phyloP scores from a whole-genome alignment of 805 yeast genomes.

The Lipomyces anomalus region DNA sequence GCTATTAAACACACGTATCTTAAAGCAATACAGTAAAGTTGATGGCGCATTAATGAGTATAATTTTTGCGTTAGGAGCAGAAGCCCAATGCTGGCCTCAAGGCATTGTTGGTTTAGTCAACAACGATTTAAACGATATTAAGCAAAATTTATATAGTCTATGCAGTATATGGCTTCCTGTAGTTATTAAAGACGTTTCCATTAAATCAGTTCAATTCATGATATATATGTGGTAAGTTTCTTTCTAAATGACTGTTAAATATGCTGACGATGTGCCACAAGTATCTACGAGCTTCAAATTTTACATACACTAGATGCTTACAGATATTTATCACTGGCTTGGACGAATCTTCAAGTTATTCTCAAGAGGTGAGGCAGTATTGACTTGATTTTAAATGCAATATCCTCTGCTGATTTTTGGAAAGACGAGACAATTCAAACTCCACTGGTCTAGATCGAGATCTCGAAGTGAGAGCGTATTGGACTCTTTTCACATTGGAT shows the following conservation, averaged over 20 bases:
- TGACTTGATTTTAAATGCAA: no score
- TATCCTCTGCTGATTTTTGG: no score
- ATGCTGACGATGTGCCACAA: not conserved
- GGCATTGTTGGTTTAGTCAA: no score
- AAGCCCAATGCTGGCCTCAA: no score
- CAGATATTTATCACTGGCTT: constrained; percentile 1
- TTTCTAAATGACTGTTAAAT: not conserved
- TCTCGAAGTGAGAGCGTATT: constrained; percentile 1
- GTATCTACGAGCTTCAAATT: not conserved
- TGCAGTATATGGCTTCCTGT: constrained; percentile 1
- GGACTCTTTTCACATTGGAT: constrained; percentile 3
- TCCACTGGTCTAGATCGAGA: not conserved
- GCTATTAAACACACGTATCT: not conserved
- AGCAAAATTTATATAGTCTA: not conserved
- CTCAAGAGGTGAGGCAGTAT: no score
- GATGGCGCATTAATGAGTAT: constrained; percentile 1
- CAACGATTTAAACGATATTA: not conserved
- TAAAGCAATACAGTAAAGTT: not conserved
- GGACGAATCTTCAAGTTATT: constrained; percentile 6
- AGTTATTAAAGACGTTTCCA: not conserved
- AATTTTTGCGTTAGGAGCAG: constrained; percentile 1
- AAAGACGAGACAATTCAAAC: not conserved
- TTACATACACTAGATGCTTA: not conserved
- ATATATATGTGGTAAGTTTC: not conserved
- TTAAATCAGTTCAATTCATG: not conserved